These are phyloP conservation scores for Ambrosia hybrid DNA, from an alignment of 140 eudicot genomes.

Conservation along the genomic window DNA sequence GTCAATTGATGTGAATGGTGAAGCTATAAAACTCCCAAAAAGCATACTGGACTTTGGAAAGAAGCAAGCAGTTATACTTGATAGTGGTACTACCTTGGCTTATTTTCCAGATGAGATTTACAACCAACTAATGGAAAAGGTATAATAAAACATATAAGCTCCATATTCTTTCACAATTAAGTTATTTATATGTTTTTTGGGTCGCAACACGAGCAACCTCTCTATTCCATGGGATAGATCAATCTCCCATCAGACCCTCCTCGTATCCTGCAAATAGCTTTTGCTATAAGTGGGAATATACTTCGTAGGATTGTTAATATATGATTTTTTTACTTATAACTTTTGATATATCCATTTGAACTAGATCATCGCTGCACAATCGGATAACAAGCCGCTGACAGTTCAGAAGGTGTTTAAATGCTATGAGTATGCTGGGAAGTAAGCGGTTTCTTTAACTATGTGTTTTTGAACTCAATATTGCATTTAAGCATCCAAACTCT, in stretches of 20 bases:
- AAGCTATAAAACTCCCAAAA: slow-evolving; percentile 44
- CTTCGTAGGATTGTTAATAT: background rate
- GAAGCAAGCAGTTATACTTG: slow-evolving; percentile 45
- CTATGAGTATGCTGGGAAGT: slow-evolving; percentile 57
- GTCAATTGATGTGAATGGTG: slow-evolving; percentile 61
- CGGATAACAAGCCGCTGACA: slow-evolving; percentile 28
- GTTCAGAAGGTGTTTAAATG: slow-evolving; percentile 55
- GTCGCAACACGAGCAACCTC: background rate
- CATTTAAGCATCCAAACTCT: background rate
- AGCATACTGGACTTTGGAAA: slow-evolving; percentile 33
- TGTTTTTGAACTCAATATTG: background rate
- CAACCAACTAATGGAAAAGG: slow-evolving; percentile 40
- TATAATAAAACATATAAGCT: background rate
- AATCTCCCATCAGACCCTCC: background rate
- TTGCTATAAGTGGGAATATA: background rate
- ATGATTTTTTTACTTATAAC: background rate
- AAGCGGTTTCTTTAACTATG: slow-evolving; percentile 27
- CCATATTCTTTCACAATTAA: background rate
- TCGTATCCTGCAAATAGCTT: background rate
- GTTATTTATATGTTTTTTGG: background rate
- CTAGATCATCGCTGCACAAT: slow-evolving; percentile 55
- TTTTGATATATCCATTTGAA: slow-evolving; percentile 12
- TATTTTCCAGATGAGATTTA: slow-evolving; percentile 60
- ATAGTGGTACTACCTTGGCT: slow-evolving; percentile 78
- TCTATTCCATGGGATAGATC: no score